Evolutionary conservation across 192 early-diverging fungal genomes (phyloP).

Genomic region (Chytriomyces hyalinus): DNA sequence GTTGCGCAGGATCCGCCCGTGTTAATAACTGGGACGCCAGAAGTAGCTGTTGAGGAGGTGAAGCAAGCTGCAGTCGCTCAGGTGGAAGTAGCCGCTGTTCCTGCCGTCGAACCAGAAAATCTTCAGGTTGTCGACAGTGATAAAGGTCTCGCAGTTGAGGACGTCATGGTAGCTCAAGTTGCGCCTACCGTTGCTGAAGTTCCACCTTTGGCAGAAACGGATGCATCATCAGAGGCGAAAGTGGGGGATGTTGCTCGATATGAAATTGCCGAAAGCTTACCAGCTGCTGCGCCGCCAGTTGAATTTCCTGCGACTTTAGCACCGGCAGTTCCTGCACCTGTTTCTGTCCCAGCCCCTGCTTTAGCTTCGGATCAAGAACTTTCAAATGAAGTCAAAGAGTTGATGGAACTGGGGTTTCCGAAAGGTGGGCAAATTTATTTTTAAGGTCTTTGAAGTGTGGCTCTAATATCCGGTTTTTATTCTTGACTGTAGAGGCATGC

Average conservation of each 20-base stretch:
- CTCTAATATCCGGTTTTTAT: slow-evolving; percentile 1
- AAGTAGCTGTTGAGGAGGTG: too few species aligned
- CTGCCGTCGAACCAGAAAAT: too few species aligned
- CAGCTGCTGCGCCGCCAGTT: background rate
- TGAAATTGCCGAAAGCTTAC: background rate
- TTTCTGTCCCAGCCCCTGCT: too few species aligned
- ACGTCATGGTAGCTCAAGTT: background rate
- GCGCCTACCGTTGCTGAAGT: background rate
- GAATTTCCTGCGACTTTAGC: too few species aligned
- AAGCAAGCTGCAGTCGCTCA: background rate
- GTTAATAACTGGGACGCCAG: background rate
- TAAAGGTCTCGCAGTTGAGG: background rate
- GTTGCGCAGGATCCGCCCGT: background rate
- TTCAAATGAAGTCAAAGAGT: slow-evolving; percentile 43
- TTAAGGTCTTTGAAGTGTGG: background rate
- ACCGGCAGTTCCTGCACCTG: too few species aligned
- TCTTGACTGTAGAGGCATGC: slow-evolving; percentile 38
- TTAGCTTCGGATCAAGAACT: slow-evolving; percentile 25
- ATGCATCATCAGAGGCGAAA: too few species aligned
- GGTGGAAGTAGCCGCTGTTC: background rate
- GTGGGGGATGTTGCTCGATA: background rate
- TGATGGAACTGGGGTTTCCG: slow-evolving; percentile 48
- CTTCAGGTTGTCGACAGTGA: too few species aligned
- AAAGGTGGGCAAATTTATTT: slow-evolving; percentile 35
- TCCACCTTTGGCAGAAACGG: too few species aligned